A percentile compares a stretch with the other conserved stretches of the same genome.
These are phyloP conservation scores for Diplosphaera chodatii DNA, from an alignment of 139 green algal genomes.

Conservation along the genomic window DNA sequence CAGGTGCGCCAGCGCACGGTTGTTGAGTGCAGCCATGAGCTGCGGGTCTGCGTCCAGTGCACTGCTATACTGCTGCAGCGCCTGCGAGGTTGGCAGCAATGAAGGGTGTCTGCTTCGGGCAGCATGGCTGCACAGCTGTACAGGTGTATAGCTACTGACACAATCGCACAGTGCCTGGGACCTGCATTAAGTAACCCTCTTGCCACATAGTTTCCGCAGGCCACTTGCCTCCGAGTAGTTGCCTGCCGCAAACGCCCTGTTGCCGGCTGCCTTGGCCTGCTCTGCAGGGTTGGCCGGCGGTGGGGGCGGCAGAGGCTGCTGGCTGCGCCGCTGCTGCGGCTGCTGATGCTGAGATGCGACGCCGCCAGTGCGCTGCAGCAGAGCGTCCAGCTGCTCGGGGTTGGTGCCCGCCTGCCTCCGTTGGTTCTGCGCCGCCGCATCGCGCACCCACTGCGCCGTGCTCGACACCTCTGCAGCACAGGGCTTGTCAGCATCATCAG, in stretches of 20 bases:
- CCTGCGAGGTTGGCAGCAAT: constrained; percentile 6
- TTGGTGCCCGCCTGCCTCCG: constrained; percentile 14
- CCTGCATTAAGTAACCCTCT: no score
- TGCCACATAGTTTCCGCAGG: no score
- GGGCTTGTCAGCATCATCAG: no score
- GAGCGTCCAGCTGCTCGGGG: not conserved
- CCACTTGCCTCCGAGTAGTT: constrained; percentile 41
- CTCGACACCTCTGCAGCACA: constrained; percentile 57
- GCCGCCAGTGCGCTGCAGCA: constrained; percentile 9
- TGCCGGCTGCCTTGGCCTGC: constrained; percentile 61
- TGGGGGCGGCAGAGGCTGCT: not conserved
- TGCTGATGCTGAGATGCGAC: not conserved
- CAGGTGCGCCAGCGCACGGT: constrained; percentile 68
- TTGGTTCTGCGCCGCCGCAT: constrained; percentile 38
- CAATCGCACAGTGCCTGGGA: no score
- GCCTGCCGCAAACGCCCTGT: constrained; percentile 64
- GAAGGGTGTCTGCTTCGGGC: no score
- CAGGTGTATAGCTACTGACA: no score
- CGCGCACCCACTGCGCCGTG: constrained; percentile 50
- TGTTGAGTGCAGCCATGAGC: constrained; percentile 56
- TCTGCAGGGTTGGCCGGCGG: constrained; percentile 37
- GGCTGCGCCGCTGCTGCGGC: not conserved
- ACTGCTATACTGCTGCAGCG: constrained; percentile 21
- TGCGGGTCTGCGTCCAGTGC: constrained; percentile 44
- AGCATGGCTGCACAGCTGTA: no score